phyloP scores from a whole-genome alignment of 108 stramenopile species.

The Skeletonema grethae region DNA sequence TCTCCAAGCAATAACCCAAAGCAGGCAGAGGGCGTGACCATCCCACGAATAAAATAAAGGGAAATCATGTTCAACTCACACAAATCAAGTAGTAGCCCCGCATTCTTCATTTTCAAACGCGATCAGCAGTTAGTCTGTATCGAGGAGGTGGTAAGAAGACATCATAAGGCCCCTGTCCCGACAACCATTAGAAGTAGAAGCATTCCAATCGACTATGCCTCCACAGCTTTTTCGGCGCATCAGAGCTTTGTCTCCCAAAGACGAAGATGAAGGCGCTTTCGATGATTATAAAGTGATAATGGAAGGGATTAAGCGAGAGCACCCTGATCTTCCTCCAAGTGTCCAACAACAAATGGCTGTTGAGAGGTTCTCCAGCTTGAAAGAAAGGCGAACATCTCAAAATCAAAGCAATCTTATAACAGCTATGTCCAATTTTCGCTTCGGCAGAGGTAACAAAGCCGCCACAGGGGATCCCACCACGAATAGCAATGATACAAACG shows the following conservation, averaged over 20 bases:
- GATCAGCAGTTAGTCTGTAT: no score
- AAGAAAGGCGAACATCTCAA: not conserved
- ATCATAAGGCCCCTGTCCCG: no score
- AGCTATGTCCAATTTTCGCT: slow-evolving; percentile 10
- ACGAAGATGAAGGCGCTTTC: not conserved
- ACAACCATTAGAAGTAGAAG: no score
- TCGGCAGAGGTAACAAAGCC: not conserved
- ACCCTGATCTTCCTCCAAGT: slow-evolving; percentile 19
- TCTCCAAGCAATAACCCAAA: no score
- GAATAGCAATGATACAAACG: not conserved
- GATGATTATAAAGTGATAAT: slow-evolving; percentile 15
- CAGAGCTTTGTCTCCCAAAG: not conserved
- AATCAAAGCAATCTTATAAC: not conserved
- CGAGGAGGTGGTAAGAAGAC: no score
- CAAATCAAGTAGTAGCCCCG: no score
- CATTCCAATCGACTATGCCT: not conserved
- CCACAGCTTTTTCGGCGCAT: not conserved
- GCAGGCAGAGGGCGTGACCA: no score
- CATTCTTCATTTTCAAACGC: no score
- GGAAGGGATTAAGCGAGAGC: slow-evolving; percentile 17
- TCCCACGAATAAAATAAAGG: no score
- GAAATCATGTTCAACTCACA: no score
- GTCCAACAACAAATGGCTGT: slow-evolving; percentile 22
- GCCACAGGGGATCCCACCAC: not conserved
- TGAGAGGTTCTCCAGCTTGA: slow-evolving; percentile 13